Percentiles rank a stretch among this genome's conserved stretches.
Conservation (phyloP, 768 basidiomycete genomes). For the Pleurotus sapidus region DNA sequence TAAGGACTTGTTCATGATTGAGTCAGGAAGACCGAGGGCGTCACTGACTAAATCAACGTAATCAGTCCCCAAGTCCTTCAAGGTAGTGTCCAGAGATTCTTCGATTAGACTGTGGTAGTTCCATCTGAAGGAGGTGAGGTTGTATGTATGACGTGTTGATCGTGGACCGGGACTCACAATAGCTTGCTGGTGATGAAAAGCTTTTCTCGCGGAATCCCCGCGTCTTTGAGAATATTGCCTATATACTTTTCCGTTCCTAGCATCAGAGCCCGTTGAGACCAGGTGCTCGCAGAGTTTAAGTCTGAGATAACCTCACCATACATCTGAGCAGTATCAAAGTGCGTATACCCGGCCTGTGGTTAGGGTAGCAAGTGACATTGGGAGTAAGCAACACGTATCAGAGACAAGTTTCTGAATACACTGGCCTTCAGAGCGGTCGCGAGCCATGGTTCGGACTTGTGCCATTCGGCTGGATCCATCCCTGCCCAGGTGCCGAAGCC, state of each 20-base stretch:
- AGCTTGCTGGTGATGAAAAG: conserved; percentile 53
- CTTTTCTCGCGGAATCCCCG: conserved; percentile 46
- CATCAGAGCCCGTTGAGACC: background rate
- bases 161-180: conserved; percentile 21
- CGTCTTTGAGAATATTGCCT: conserved; percentile 41
- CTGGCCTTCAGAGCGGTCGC: conserved; percentile 32
- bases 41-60: conserved; percentile 46
- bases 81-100: conserved; percentile 34
- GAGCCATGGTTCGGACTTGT: conserved; percentile 36
- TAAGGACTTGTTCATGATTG: conserved; percentile 15
- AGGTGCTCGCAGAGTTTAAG: background rate
- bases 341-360: conserved; percentile 35
- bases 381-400: background rate
- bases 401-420: background rate
- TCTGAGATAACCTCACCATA: conserved; percentile 23
- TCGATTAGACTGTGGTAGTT: conserved; percentile 36
- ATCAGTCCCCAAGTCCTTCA: conserved; percentile 35
- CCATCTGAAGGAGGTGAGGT: conserved; percentile 19
- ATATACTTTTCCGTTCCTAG: conserved; percentile 38
- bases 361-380: background rate
- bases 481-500: conserved; percentile 42
- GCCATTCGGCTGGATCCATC: conserved; percentile 26
- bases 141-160: background rate
- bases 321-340: conserved; percentile 36
- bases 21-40: background rate